phyloP scores from a whole-genome alignment of 2,329 filamentous ascomycete species.

The Stemphylium beticola region DNA sequence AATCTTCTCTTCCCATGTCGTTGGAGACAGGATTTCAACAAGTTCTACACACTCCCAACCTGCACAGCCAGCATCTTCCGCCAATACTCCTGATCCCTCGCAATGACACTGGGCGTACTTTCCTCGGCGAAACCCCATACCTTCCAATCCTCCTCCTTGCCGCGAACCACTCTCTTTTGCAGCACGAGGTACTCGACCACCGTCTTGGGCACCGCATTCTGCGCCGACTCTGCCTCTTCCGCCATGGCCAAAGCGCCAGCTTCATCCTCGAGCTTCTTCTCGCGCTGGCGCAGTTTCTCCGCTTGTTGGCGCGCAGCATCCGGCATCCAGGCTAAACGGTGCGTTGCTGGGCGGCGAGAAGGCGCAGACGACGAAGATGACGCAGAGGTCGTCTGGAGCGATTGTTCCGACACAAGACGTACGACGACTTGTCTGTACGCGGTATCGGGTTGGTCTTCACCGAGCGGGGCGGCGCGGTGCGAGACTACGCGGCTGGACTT shows the following conservation, averaged over 20 bases:
- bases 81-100: slow-evolving; percentile 32
- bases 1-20: background rate
- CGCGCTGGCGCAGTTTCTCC: slow-evolving; percentile 6
- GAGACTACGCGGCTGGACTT: slow-evolving; percentile 60
- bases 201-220: slow-evolving; percentile 13
- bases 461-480: slow-evolving; percentile 59
- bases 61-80: slow-evolving; percentile 27
- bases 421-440: slow-evolving; percentile 35
- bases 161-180: slow-evolving; percentile 57
- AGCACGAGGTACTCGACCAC: slow-evolving; percentile 71
- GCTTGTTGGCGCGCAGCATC: slow-evolving; percentile 11
- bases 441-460: slow-evolving; percentile 34
- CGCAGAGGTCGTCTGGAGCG: slow-evolving; percentile 3
- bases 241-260: background rate
- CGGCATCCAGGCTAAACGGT: slow-evolving; percentile 12
- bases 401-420: slow-evolving; percentile 33
- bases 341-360: background rate
- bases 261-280: slow-evolving; percentile 3
- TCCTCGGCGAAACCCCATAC: slow-evolving; percentile 69
- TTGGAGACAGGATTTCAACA: background rate
- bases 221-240: background rate
- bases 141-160: slow-evolving; percentile 62
- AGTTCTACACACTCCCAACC: slow-evolving; percentile 8
- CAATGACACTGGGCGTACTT: slow-evolving; percentile 46
- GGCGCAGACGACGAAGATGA: background rate